A percentile compares a stretch with the other conserved stretches of the same genome.
phyloP scores from a whole-genome alignment of 139 green algal genomes.

The Desmodesmus armatus region DNA sequence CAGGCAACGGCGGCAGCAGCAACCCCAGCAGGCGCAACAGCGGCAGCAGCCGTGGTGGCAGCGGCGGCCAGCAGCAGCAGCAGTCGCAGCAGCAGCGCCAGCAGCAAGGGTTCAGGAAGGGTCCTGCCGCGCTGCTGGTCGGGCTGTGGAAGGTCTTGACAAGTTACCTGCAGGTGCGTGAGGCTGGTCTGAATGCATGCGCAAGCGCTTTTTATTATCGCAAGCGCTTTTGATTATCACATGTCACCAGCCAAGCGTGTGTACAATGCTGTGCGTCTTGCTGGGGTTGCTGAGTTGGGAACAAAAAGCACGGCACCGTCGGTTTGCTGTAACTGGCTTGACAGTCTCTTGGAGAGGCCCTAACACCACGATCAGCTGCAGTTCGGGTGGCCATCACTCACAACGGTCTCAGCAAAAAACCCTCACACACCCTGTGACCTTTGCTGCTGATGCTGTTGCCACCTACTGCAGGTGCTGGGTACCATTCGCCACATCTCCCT shows the following conservation, averaged over 20 bases:
- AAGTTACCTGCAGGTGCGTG: conserved; percentile 18
- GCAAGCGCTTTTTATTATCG: background rate
- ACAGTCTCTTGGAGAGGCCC: background rate
- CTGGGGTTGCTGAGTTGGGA: background rate
- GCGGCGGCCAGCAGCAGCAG: conserved; percentile 7
- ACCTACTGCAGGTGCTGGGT: background rate
- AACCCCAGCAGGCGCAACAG: background rate
- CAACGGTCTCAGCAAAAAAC: background rate
- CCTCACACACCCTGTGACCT: background rate
- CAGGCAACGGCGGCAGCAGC: conserved; percentile 4
- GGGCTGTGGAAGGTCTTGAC: conserved; percentile 34
- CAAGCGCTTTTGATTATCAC: background rate
- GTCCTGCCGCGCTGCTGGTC: conserved; percentile 20
- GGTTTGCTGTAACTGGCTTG: background rate
- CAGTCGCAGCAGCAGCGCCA: background rate
- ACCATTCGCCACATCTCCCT: background rate
- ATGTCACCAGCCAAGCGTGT: background rate
- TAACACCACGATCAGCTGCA: background rate
- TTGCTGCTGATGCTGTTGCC: background rate
- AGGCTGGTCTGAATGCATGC: background rate
- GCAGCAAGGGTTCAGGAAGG: background rate
- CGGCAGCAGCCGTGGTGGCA: background rate
- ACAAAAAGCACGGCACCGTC: background rate
- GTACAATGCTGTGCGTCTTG: background rate
- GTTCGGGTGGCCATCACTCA: background rate